These are phyloP conservation scores for Fraxinus platypoda DNA, from an alignment of 305 asterid genomes.

Conservation along the genomic window DNA sequence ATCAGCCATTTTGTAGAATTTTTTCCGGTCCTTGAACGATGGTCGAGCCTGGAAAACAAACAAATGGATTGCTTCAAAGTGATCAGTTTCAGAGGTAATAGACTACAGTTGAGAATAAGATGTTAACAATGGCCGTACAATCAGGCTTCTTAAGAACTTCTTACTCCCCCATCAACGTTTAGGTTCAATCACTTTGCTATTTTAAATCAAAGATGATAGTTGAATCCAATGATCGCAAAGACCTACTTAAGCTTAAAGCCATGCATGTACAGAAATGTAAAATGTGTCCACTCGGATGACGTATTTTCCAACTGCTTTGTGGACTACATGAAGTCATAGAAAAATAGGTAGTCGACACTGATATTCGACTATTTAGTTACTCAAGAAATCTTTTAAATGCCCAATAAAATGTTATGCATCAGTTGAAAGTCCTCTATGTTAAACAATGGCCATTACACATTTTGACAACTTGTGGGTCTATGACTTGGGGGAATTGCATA, in stretches of 20 bases:
- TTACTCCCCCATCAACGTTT: not conserved
- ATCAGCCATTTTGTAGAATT: slow-evolving; percentile 29
- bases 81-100: not conserved
- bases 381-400: not conserved
- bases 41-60: slow-evolving; percentile 25
- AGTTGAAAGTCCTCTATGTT: not conserved
- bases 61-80: not conserved
- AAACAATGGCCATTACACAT: not conserved
- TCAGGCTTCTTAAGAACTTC: not conserved
- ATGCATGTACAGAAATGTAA: not conserved
- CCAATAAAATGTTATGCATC: not conserved
- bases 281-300: not conserved
- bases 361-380: not conserved
- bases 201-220: not conserved
- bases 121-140: not conserved
- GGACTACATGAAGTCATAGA: not conserved
- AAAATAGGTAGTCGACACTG: not conserved
- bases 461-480: not conserved
- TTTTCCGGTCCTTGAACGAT: slow-evolving; percentile 25
- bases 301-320: not conserved
- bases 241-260: not conserved
- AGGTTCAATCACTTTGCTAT: not conserved
- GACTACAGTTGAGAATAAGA: not conserved
- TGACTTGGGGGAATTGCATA: not conserved
- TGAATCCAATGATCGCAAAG: not conserved